Evolutionary conservation across 495 filamentous ascomycete species (phyloP).

Genomic region (Penicillium paradoxum): DNA sequence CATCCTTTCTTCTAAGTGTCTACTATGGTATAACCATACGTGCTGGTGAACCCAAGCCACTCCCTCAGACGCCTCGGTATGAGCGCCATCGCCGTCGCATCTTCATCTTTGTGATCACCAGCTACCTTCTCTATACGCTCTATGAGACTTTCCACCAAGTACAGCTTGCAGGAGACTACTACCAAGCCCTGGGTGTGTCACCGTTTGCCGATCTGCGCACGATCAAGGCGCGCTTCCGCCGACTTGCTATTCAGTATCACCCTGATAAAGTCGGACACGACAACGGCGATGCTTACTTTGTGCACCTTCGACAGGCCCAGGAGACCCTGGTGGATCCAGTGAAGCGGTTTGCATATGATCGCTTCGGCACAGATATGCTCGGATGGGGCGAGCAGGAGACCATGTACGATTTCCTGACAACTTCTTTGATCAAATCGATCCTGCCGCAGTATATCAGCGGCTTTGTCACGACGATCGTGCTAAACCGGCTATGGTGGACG

Average conservation of each 20-base stretch:
- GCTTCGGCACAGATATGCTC: constrained; percentile 75
- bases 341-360: constrained; percentile 86
- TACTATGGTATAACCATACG: constrained; percentile 90
- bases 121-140: constrained; percentile 88
- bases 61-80: constrained; percentile 64
- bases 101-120: constrained; percentile 71
- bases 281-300: constrained; percentile 58
- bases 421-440: constrained; percentile 51
- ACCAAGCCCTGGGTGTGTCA: constrained; percentile 64
- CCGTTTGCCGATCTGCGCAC: constrained; percentile 63
- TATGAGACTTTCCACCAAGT: constrained; percentile 87
- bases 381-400: constrained; percentile 65
- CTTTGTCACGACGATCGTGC: constrained; percentile 56
- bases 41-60: constrained; percentile 78
- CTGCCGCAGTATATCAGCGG: constrained; percentile 63
- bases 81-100: constrained; percentile 71
- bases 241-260: constrained; percentile 78
- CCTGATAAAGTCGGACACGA: constrained; percentile 69
- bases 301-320: constrained; percentile 74
- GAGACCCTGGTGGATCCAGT: constrained; percentile 77
- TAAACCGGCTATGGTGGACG: constrained; percentile 74
- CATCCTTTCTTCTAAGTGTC: constrained; percentile 69
- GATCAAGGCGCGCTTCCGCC: constrained; percentile 80
- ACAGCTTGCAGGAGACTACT: constrained; percentile 66
- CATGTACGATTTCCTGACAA: constrained; percentile 65